Evolutionary conservation across 495 filamentous ascomycete species (phyloP), one percentile per base, ranked within the genome.

Genomic region (Penicillium tannophilum): DNA sequence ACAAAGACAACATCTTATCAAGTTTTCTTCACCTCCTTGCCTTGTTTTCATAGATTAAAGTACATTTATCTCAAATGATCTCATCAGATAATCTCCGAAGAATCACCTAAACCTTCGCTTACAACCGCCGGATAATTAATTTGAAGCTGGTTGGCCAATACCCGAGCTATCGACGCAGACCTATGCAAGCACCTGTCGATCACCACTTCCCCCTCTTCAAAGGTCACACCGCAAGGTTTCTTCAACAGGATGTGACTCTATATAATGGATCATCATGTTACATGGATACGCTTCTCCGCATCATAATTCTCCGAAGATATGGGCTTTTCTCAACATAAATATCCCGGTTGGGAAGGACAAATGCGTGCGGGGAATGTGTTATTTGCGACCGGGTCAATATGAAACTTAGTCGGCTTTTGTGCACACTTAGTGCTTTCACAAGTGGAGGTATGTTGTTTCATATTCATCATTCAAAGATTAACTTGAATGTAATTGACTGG

Each of bases 181-280:
- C 20, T 6, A 39, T 16, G 31, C 26, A 36, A 53, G 14, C 20
- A 51, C 39, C 35, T 53, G 53, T 44, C 58, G 57, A 54, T 59
- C 57, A 28, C 43, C 8, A 36, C 33, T 36, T 59, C 35, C 54
- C 54, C 59, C 54, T 45, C 44, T 44, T 31, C 24, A 24, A 44
- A 44, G 31, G 59, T 62, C 52, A 53, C 52, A 62, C 17, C 24
- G 50, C 41, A 54, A 57, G 30, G 54, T 62, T 54, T 56, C 54
- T 30, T 62, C 30, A 5, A n/a, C 9, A 33, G 9, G 54, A 62
- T 62, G 59, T 30, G 59, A 62, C 59, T 58, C 49, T 62, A 28
- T 19, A 19, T 11, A 42, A 50, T 28, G 4, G n/a, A 46, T n/a
- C 14, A 17, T 19, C 39, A 44, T 30, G 58, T 61, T 61, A 61